Evolutionary conservation across 208 protist species (phyloP), one percentile per base, ranked within the genome.

Genomic region (Trypanosomatidae sp.): DNA sequence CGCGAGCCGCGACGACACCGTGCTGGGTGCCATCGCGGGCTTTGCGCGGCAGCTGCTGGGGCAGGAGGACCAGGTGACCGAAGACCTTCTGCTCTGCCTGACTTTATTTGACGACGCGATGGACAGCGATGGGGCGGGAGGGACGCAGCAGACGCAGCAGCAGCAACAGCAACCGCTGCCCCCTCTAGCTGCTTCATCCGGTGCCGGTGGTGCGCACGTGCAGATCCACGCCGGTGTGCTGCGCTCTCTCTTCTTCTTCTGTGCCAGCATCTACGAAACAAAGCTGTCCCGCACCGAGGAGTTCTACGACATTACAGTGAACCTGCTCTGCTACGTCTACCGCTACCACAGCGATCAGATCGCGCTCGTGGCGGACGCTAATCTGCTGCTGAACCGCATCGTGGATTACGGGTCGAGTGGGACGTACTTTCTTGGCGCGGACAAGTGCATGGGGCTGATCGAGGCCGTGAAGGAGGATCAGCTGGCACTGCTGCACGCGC

Each of bases 191-290:
- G n/a, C n/a, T n/a, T n/a, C n/a, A n/a, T n/a, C n/a, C n/a, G n/a
- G n/a, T n/a, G n/a, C n/a, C n/a, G n/a, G n/a, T n/a, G n/a, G n/a
- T n/a, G n/a, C n/a, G n/a, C n/a, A n/a, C n/a, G n/a, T n/a, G n/a
- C n/a, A n/a, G n/a, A n/a, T n/a, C n/a, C n/a, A n/a, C n/a, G n/a
- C n/a, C n/a, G n/a, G n/a, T n/a, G n/a, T n/a, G n/a, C n/a, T n/a
- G 43, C 90, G 92, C 58, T 50, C 92, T 1, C 85, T 96, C 64
- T 96, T 96, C 73, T 96, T 94, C 71, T 95, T 93, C 67, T 91
- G 92, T 75, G 74, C 70, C 50, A 92, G 88, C 76, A 77, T 92
- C 41, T 94, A 88, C 71, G 88, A 91, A 28, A 90, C 86, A 15
- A 76, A 89, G 36, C 73, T 84, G 46, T 75, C 81, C 6, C 74